phyloP scores from a whole-genome alignment of 495 filamentous ascomycete genomes.

The Rusavskia elegans region DNA sequence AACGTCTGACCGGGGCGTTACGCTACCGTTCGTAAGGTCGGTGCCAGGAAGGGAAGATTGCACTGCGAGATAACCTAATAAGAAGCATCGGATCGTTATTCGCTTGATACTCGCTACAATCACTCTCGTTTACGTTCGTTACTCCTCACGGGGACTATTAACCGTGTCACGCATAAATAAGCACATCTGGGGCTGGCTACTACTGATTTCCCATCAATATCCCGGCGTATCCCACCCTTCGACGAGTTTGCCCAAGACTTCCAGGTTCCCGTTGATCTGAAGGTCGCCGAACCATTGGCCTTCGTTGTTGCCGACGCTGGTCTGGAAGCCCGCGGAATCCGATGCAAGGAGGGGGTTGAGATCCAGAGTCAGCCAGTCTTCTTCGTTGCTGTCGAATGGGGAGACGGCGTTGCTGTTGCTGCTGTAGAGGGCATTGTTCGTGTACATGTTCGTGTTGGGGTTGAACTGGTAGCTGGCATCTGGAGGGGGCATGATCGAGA shows the following conservation, averaged over 20 bases:
- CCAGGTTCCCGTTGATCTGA: conserved; percentile 10
- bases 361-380: conserved; percentile 32
- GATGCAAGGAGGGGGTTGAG: conserved; percentile 25
- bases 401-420: background rate
- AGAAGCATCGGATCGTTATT: too few species aligned
- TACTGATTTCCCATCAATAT: too few species aligned
- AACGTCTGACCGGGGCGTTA: too few species aligned
- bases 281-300: conserved; percentile 9
- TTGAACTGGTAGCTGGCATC: conserved; percentile 10
- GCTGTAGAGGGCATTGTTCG: conserved; percentile 4
- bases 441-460: conserved; percentile 1
- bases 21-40: too few species aligned
- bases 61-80: too few species aligned
- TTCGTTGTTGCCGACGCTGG: background rate
- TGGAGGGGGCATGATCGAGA: conserved; percentile 31
- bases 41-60: too few species aligned
- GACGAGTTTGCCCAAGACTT: conserved; percentile 11
- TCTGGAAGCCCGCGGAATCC: background rate
- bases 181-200: too few species aligned
- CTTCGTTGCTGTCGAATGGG: conserved; percentile 1
- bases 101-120: too few species aligned
- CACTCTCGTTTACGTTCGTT: too few species aligned
- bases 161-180: too few species aligned
- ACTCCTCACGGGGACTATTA: too few species aligned
- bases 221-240: background rate